These are phyloP conservation scores for Coprinopsis strossmayeri DNA, from an alignment of 768 basidiomycete species.

Conservation along the genomic window DNA sequence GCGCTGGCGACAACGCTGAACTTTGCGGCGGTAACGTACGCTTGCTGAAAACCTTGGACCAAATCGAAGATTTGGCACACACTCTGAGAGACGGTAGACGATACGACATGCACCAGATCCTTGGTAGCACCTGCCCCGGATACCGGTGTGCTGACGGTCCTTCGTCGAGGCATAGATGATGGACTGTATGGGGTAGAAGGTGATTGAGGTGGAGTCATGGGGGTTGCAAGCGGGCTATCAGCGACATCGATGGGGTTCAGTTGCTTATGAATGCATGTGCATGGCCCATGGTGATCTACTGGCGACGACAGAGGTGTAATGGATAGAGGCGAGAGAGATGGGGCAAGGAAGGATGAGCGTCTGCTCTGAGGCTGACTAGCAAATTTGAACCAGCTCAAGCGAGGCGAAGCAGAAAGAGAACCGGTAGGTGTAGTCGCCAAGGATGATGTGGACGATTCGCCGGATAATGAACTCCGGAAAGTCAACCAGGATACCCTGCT, in stretches of 20 bases:
- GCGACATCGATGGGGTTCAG: slow-evolving; percentile 17
- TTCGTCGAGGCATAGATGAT: neutral
- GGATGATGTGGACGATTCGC: slow-evolving; percentile 3
- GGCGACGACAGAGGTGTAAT: slow-evolving; percentile 10
- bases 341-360: slow-evolving; percentile 27
- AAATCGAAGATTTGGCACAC: slow-evolving; percentile 32
- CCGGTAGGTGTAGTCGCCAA: slow-evolving; percentile 1
- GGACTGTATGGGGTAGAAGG: slow-evolving; percentile 1
- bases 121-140: slow-evolving; percentile 3
- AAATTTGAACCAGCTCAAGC: slow-evolving; percentile 19
- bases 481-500: neutral
- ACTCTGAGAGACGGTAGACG: slow-evolving; percentile 22
- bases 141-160: neutral
- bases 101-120: slow-evolving; percentile 16
- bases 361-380: slow-evolving; percentile 18
- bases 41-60: slow-evolving; percentile 51
- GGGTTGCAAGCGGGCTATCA: slow-evolving; percentile 17
- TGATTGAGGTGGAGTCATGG: neutral
- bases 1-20: slow-evolving; percentile 31
- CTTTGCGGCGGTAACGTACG: slow-evolving; percentile 49
- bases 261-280: neutral
- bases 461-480: neutral
- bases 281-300: neutral
- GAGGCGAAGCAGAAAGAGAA: slow-evolving; percentile 9
- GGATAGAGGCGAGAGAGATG: slow-evolving; percentile 26